A percentile compares a stretch with the other conserved stretches of the same genome.
These are phyloP conservation scores for Cyberlindnera sargentensis DNA, from an alignment of 805 yeast species.

Conservation along the genomic window DNA sequence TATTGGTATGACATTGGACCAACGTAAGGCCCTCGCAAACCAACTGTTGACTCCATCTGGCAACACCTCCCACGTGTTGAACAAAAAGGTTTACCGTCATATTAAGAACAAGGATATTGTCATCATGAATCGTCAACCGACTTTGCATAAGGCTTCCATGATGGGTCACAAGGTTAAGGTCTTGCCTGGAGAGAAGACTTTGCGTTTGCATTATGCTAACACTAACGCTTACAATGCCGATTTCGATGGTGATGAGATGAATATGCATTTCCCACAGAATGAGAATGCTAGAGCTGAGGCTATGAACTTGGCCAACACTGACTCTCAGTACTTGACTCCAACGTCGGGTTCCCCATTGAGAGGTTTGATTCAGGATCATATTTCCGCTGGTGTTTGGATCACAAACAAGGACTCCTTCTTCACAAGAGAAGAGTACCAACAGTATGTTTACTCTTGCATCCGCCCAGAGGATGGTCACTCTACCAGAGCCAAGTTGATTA, in stretches of 20 bases:
- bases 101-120: conserved; percentile 93
- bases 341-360: conserved; percentile 97
- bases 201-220: conserved; percentile 95
- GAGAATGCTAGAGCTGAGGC: conserved; percentile 98
- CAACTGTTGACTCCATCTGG: conserved; percentile 85
- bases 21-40: conserved; percentile 90
- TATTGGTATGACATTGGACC: conserved; percentile 85
- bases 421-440: conserved; percentile 88
- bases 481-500: conserved; percentile 54
- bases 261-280: conserved; percentile 98
- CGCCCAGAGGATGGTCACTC: conserved; percentile 98
- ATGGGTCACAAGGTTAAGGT: conserved; percentile 99
- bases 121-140: conserved; percentile 98
- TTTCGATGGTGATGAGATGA: conserved; percentile 99
- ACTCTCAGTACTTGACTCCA: conserved; percentile 95
- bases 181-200: conserved; percentile 93
- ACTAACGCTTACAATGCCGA: conserved; percentile 99
- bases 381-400: conserved; percentile 98
- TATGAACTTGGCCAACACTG: conserved; percentile 88
- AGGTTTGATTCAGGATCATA: conserved; percentile 98
- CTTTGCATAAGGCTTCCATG: conserved; percentile 98
- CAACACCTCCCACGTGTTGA: conserved; percentile 48
- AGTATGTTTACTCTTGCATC: conserved; percentile 85
- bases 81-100: conserved; percentile 93
- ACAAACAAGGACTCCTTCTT: conserved; percentile 89